These are phyloP conservation scores for Chalciporus chontae DNA, from an alignment of 768 basidiomycete species.

Conservation along the genomic window DNA sequence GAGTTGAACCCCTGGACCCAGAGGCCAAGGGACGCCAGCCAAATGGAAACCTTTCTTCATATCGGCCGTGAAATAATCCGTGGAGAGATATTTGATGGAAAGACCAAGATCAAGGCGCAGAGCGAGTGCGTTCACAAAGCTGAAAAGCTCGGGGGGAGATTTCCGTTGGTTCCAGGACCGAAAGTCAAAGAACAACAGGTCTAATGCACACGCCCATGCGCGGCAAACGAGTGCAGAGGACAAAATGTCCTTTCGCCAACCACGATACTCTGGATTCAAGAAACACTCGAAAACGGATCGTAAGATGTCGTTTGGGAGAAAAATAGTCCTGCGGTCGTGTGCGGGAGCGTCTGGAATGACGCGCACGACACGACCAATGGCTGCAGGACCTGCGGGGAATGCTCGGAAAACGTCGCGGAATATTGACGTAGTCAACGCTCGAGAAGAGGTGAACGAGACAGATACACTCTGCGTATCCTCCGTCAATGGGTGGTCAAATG, in stretches of 20 bases:
- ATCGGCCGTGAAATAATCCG: background rate
- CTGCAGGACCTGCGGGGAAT: background rate
- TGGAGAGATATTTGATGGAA: conserved; percentile 2
- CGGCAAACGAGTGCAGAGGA: conserved; percentile 1
- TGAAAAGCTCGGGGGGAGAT: background rate
- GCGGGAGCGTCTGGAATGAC: background rate
- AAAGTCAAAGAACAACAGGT: conserved; percentile 1
- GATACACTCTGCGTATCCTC: background rate
- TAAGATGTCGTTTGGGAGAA: background rate
- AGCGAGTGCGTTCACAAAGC: background rate
- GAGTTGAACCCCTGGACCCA: background rate
- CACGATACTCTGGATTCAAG: background rate
- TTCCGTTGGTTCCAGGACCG: background rate
- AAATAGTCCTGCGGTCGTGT: background rate
- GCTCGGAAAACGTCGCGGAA: no score
- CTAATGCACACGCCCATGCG: conserved; percentile 1
- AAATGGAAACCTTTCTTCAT: no score
- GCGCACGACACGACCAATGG: conserved; percentile 2
- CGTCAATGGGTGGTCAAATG: background rate
- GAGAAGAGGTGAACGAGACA: background rate
- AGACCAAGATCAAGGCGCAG: background rate
- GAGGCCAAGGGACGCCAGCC: no score
- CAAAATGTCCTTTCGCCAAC: conserved; percentile 1
- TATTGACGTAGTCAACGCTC: no score
- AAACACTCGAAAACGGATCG: background rate